Evolutionary conservation across 768 basidiomycete species (phyloP).

Genomic region (Omphalotus guepiniiformis): DNA sequence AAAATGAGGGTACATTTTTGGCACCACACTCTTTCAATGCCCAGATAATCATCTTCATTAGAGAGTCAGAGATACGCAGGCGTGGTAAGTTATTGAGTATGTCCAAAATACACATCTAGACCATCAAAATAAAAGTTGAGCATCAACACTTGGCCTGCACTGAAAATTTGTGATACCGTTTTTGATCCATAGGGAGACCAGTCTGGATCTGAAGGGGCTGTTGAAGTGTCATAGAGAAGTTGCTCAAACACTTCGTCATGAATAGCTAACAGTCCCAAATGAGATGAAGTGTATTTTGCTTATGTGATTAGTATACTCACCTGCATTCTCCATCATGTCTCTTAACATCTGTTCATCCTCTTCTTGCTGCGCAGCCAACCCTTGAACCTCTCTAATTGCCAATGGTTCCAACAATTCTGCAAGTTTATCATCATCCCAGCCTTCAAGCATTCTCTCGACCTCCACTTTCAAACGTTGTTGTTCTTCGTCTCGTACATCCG

Average conservation of each 20-base stretch:
- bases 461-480: not conserved
- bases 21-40: conserved; percentile 15
- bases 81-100: conserved; percentile 19
- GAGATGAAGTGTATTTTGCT: not conserved
- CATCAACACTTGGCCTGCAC: not conserved
- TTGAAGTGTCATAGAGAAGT: not conserved
- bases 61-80: conserved; percentile 13
- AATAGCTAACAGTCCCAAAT: not conserved
- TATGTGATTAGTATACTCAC: not conserved
- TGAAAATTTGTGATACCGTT: not conserved
- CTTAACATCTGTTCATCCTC: not conserved
- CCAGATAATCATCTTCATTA: conserved; percentile 16
- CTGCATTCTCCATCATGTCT: not conserved
- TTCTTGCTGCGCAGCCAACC: not conserved
- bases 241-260: not conserved
- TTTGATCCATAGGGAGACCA: not conserved
- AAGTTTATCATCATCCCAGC: not conserved
- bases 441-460: not conserved
- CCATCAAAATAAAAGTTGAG: not conserved
- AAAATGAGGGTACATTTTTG: conserved; percentile 17
- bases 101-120: conserved; percentile 19
- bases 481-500: not conserved
- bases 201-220: not conserved
- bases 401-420: not conserved
- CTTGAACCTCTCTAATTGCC: not conserved